Evolutionary conservation across 192 early-diverging fungal species (phyloP), one percentile per base, ranked within the genome.

Genomic region (Backusella sp.): DNA sequence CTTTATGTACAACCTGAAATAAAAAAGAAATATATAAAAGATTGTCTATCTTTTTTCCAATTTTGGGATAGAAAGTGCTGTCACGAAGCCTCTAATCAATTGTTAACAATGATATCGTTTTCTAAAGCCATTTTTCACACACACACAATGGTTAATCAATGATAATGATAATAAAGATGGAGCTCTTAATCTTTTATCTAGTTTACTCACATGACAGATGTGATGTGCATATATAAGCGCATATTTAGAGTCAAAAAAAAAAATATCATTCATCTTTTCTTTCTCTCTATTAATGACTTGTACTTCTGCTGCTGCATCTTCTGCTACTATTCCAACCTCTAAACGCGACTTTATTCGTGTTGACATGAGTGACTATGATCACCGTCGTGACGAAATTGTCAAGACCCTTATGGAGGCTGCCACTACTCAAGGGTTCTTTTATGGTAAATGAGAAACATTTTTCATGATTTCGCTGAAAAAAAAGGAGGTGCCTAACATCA

Each of bases 371-470:
- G 46, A 75, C 21, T 80, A 66, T 59, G 74, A 80, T 28, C 56
- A 66, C 17, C 66, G 79, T 3, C 69, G 62, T 11, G 65, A 76
- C 14, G 59, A 80, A 73, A 80, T 80, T 41, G 41, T 66, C 19
- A 53, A 65, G 17, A 68, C 68, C 21, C 41, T 80, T 26, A 76
- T 80, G 74, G 62, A 68, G 15, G 79, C 79, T n/a, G 59, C 59
- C 12, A 76, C 70, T 26, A 66, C 42, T 6, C 79, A 80, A 67
- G 79, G 79, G 8, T 74, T 80, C 30, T 80, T 80, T 36, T 80
- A 80, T 68, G 69, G 79, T 80, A 80, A 65, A 39, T 37, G 17
- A 17, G 12, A 44, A 15, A 44, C 42, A 6, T 9, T 68, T 67
- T 67, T 15, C n/a, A 19, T 66, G 3, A 34, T 66, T 36, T 67